Conservation (phyloP, 495 filamentous ascomycete genomes). For the Podospora pseudopauciseta region DNA sequence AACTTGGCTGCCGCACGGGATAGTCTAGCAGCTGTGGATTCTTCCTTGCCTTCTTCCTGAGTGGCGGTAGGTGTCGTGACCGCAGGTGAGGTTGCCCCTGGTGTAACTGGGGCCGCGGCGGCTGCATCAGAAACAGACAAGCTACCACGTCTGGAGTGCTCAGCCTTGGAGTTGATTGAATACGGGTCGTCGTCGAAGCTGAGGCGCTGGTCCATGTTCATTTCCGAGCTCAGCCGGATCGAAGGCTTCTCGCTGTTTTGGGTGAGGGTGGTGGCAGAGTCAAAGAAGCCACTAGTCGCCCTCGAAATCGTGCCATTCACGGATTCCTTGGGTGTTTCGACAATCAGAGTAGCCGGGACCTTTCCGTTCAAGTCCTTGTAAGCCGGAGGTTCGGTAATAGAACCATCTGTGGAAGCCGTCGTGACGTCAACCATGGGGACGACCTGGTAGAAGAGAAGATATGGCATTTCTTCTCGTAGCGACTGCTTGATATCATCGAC, state of each 20-base stretch:
- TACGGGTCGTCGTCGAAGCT: constrained; percentile 39
- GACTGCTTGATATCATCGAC: constrained; percentile 73
- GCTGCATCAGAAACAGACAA: constrained; percentile 46
- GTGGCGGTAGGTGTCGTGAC: constrained; percentile 24
- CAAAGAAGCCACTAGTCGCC: constrained; percentile 43
- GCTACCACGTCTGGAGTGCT: constrained; percentile 44
- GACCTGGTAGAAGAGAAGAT: constrained; percentile 93
- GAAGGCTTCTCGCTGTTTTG: constrained; percentile 25
- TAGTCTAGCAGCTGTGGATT: constrained; percentile 45
- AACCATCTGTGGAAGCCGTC: constrained; percentile 51
- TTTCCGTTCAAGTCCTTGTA: constrained; percentile 46
- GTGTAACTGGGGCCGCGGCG: constrained; percentile 37
- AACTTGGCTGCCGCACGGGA: constrained; percentile 60
- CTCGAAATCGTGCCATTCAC: constrained; percentile 28
- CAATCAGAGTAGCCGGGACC: constrained; percentile 21
- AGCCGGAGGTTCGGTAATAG: constrained; percentile 50
- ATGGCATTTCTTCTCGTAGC: constrained; percentile 81
- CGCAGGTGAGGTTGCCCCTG: constrained; percentile 36
- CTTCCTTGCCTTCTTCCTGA: constrained; percentile 42
- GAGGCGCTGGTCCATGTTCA: constrained; percentile 32
- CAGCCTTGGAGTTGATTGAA: constrained; percentile 30
- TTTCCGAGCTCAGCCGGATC: constrained; percentile 41
- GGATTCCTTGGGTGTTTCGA: constrained; percentile 12
- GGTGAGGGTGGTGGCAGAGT: constrained; percentile 31
- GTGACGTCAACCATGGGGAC: constrained; percentile 74